phyloP scores from a whole-genome alignment of 768 basidiomycete species.

The Auricularia heimuer region DNA sequence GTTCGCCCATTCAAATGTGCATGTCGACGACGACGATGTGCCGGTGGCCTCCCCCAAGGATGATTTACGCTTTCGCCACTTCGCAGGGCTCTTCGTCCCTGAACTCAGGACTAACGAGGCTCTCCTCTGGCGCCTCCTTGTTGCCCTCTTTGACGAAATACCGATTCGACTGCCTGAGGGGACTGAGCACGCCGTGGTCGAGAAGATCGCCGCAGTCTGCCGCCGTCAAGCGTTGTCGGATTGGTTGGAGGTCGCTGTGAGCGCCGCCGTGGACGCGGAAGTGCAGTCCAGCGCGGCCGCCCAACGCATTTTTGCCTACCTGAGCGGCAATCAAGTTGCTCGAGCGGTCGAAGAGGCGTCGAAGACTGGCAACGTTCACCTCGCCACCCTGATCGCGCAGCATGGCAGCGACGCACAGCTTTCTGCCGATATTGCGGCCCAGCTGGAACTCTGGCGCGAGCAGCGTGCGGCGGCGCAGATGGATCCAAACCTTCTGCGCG shows the following conservation, averaged over 20 bases:
- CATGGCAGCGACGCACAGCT: conserved; percentile 70
- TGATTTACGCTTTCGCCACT: conserved; percentile 67
- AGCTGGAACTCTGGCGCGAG: conserved; percentile 75
- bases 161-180: conserved; percentile 46
- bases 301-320: conserved; percentile 56
- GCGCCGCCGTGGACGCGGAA: conserved; percentile 62
- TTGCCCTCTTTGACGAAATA: conserved; percentile 80
- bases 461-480: conserved; percentile 65
- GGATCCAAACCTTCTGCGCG: conserved; percentile 54
- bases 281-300: conserved; percentile 38
- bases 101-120: conserved; percentile 69
- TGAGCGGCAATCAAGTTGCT: conserved; percentile 84
- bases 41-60: conserved; percentile 59
- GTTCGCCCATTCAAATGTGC: conserved; percentile 60
- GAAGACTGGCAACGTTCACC: conserved; percentile 67
- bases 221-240: conserved; percentile 71
- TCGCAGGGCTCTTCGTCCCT: conserved; percentile 57
- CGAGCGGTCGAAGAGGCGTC: conserved; percentile 67
- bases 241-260: conserved; percentile 75
- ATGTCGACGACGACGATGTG: conserved; percentile 55
- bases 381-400: conserved; percentile 85
- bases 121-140: conserved; percentile 76
- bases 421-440: conserved; percentile 58
- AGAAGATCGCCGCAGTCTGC: conserved; percentile 51
- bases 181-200: conserved; percentile 50